Conservation (phyloP, 2,329 filamentous ascomycete species). For the Lasiodiplodia sp. region DNA sequence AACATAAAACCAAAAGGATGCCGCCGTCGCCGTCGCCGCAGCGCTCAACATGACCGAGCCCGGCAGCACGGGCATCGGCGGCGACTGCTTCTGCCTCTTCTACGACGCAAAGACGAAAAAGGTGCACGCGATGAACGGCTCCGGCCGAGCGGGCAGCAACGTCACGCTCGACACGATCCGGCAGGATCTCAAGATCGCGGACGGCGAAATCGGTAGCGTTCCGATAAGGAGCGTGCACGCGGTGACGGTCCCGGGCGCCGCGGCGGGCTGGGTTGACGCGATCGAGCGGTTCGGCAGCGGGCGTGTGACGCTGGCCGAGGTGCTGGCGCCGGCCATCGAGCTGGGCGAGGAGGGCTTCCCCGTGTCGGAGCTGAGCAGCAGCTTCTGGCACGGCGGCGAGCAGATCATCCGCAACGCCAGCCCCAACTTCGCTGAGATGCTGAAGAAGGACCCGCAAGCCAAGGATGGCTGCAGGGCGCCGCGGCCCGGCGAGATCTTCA, state of each 20-base stretch:
- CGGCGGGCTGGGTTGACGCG: slow-evolving; percentile 92
- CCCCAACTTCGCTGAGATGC: slow-evolving; percentile 85
- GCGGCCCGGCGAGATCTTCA: slow-evolving; percentile 83
- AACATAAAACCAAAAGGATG: slow-evolving; percentile 67
- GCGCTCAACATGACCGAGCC: slow-evolving; percentile 94
- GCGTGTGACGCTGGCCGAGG: slow-evolving; percentile 76
- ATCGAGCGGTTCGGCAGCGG: slow-evolving; percentile 90
- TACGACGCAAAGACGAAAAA: slow-evolving; percentile 84
- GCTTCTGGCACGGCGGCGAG: slow-evolving; percentile 74
- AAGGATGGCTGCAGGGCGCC: slow-evolving; percentile 77
- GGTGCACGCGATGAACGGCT: slow-evolving; percentile 89
- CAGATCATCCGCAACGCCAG: slow-evolving; percentile 72
- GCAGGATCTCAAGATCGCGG: slow-evolving; percentile 70
- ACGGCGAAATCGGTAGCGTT: slow-evolving; percentile 66
- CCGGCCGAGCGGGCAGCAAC: slow-evolving; percentile 78
- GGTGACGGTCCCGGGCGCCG: slow-evolving; percentile 86
- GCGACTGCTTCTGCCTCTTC: slow-evolving; percentile 96
- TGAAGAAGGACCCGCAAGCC: slow-evolving; percentile 76
- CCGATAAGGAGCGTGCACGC: slow-evolving; percentile 80
- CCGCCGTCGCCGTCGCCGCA: slow-evolving; percentile 93
- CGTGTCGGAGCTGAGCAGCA: slow-evolving; percentile 79
- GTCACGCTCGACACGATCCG: slow-evolving; percentile 75
- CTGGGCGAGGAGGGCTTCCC: slow-evolving; percentile 90
- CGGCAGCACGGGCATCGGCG: slow-evolving; percentile 90
- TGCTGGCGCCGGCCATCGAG: slow-evolving; percentile 82